Evolutionary conservation across 352 stramenopile genomes (phyloP).

Genomic region (Elongisporangium prolatum): DNA sequence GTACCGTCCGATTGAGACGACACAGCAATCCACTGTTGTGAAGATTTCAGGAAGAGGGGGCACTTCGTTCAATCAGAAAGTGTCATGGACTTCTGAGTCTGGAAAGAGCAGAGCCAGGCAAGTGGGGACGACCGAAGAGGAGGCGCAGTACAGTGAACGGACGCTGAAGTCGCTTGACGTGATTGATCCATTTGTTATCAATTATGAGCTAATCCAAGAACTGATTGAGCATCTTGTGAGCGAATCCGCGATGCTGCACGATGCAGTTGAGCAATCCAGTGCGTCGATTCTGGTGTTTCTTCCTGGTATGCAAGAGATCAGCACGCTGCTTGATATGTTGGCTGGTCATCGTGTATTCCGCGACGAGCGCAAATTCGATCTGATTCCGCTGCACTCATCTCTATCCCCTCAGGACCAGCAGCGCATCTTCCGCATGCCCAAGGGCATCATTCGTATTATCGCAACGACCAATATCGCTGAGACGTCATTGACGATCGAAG

Average conservation of each 20-base stretch:
- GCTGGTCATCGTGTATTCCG: slow-evolving; percentile 46
- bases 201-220: slow-evolving; percentile 92
- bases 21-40: slow-evolving; percentile 43
- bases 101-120: slow-evolving; percentile 1
- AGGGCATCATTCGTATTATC: slow-evolving; percentile 88
- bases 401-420: slow-evolving; percentile 93
- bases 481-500: slow-evolving; percentile 94
- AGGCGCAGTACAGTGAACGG: slow-evolving; percentile 80
- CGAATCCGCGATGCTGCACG: slow-evolving; percentile 35
- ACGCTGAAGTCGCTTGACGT: slow-evolving; percentile 81
- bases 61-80: slow-evolving; percentile 52
- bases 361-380: slow-evolving; percentile 43
- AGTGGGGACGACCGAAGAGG: slow-evolving; percentile 25
- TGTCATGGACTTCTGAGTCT: slow-evolving; percentile 43
- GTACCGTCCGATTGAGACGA: slow-evolving; percentile 28
- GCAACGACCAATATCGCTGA: slow-evolving; percentile 97
- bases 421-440: slow-evolving; percentile 83
- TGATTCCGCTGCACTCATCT: slow-evolving; percentile 92
- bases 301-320: slow-evolving; percentile 93
- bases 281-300: slow-evolving; percentile 96
- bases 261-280: slow-evolving; percentile 13
- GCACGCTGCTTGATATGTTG: slow-evolving; percentile 70
- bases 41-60: slow-evolving; percentile 60
- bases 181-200: slow-evolving; percentile 90
- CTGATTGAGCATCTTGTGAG: slow-evolving; percentile 81